phyloP scores from a whole-genome alignment of 257 asterid genomes.

The Capsicum pubescens region DNA sequence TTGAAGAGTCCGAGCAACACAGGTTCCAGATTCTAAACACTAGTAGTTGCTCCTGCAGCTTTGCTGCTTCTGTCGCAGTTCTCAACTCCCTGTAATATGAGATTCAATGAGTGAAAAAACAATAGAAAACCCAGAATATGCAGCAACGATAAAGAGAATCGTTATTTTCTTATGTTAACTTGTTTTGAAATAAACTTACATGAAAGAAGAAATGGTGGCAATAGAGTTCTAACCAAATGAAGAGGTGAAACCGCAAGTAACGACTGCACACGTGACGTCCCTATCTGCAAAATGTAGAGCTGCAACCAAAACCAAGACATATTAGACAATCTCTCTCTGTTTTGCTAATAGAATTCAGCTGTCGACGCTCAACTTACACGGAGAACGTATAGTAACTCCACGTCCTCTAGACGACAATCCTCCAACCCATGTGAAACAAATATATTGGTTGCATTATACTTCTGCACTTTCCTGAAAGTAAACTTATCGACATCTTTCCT shows the following conservation, averaged over 20 bases:
- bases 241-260: slow-evolving; percentile 3
- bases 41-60: background rate
- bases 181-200: background rate
- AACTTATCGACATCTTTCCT: background rate
- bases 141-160: background rate
- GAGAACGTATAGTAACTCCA: background rate
- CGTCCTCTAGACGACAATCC: background rate
- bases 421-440: no score
- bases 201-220: background rate
- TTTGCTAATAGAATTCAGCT: background rate
- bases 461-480: no score
- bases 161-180: background rate
- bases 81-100: slow-evolving; percentile 5
- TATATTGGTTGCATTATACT: no score
- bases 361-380: slow-evolving; percentile 21
- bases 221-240: slow-evolving; percentile 18
- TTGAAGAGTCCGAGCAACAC: no score
- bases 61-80: background rate
- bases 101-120: slow-evolving; percentile 3
- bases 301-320: slow-evolving; percentile 1
- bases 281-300: slow-evolving; percentile 17
- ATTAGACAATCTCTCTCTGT: background rate
- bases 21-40: background rate
- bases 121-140: background rate
- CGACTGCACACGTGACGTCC: background rate